Base-by-base conservation (phyloP, 768 basidiomycete species). In the Termitomyces sp. region DNA sequence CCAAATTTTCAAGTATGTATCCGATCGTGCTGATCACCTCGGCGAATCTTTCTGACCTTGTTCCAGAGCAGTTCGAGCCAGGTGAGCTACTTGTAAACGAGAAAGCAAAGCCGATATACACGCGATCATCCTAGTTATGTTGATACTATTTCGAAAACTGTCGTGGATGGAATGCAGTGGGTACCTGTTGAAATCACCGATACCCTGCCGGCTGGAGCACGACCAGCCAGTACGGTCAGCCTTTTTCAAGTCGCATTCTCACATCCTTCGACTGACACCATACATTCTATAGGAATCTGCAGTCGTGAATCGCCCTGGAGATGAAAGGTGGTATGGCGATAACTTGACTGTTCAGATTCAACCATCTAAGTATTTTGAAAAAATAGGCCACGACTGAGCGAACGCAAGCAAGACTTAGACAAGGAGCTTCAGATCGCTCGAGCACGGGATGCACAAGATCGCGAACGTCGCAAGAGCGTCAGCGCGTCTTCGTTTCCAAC, bases 1-100 rank as follows among this genome's bases (percentile, higher is more conserved):
- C 67, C 86, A 90, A 65, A 79, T 84, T 13, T 92, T 90, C 82
- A 90, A 76, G 89, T 88, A 64, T 61, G 83, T 72, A 34, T 31
- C 39, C 57, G 51, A 46, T 42, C 51, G 47, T 20, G 27, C 39
- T 53, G 48, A 58, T 55, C 52, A 36, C 41, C 27, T 58, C 53
- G 48, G 59, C 22, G 57, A 63, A 62, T 67, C 32, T 50, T 48
- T 53, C 63, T 56, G 56, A 57, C 63, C 59, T 58, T 51, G 43
- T 41, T 65, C 62, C 57, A 90, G 88, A 73, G 88, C 88, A 55
- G 85, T 89, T 41, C 70, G 85, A 57, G 88, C 88, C 39, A 90
- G 87, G 90, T 88, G 67, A 53, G 74, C 69, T 44, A 20, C 31
- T 41, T 53, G 48, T 53, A n/a, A 32, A 31, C 27, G 42, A 29